Evolutionary conservation across 345 rosid genomes (phyloP), one percentile per base, ranked within the genome.

Genomic region (Bretschneidera sinensis): DNA sequence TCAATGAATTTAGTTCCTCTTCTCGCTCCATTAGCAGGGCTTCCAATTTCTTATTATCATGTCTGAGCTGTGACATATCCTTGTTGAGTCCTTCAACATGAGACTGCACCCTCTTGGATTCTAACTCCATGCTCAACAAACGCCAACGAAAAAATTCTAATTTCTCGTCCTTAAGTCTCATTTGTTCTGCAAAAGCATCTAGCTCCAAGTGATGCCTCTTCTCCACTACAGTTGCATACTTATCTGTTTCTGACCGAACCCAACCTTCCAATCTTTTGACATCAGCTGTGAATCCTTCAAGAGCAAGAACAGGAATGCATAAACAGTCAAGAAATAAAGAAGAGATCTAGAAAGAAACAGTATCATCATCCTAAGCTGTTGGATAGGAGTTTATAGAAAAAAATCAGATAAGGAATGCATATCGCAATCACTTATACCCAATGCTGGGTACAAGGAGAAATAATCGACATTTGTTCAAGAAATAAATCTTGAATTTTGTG

Each of bases 151-250:
- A 75, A 54, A 81, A 79, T 79, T 90, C 96, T 57, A 90, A 61
- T 57, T 83, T 90, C 71, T 94, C 95, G 53, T 87, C 95, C 74
- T 88, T 87, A 50, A 81, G 70, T 63, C 95, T 80, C 85, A 89
- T 74, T 65, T 84, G 84, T 67, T 89, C 87, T 9, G 79, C 81
- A 74, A 83, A 86, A 25, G 83, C 91, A 33, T 80, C 87, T 39
- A 86, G 63, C 69, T 87, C 98, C 45, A 73, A 60, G 55, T 78
- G 91, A 72, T 83, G 89, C 64, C 78, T 78, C 74, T 78, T 85
- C 81, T 79, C 85, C 11, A 81, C 77, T 49, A 75, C 63, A 48
- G 78, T 59, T 17, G 77, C 79, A 71, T 81, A 79, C 71, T 80
- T 70, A 58, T 79, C 95, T 23, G 88, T 95, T 72, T 86, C 92